Conservation (phyloP, 208 protist species). For the Acanthamoeba quina region DNA sequence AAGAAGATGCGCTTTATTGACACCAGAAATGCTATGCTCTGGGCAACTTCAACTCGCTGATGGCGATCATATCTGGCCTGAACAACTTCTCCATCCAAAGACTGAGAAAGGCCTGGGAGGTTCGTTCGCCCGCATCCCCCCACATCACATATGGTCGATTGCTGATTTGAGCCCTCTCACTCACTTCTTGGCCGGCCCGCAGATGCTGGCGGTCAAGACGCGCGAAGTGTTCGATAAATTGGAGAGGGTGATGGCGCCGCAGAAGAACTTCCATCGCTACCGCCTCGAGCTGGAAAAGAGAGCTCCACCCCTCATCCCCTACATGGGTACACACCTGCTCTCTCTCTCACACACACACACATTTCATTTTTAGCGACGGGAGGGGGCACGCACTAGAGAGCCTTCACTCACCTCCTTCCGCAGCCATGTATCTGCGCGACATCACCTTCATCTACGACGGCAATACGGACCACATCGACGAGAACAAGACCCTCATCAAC, state of each 20-base stretch:
- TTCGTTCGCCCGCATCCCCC: background rate
- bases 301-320: slow-evolving; percentile 42
- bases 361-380: background rate
- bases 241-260: slow-evolving; percentile 69
- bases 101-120: slow-evolving; percentile 68
- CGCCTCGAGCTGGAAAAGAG: slow-evolving; percentile 28
- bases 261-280: slow-evolving; percentile 49
- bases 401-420: background rate
- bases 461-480: slow-evolving; percentile 67
- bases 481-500: slow-evolving; percentile 64
- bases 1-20: background rate
- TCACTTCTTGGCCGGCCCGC: background rate
- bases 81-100: slow-evolving; percentile 75
- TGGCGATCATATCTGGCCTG: slow-evolving; percentile 74
- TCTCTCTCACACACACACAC: background rate
- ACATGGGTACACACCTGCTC: background rate
- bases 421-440: slow-evolving; percentile 61
- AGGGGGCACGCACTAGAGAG: background rate
- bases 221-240: slow-evolving; percentile 47
- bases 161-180: background rate
- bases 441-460: slow-evolving; percentile 74
- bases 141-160: background rate
- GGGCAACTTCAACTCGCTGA: slow-evolving; percentile 71
- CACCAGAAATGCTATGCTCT: slow-evolving; percentile 46
- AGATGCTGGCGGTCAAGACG: slow-evolving; percentile 33